Conservation (phyloP, 176 grass and related monocot genomes). For the Triticum timopheevii region DNA sequence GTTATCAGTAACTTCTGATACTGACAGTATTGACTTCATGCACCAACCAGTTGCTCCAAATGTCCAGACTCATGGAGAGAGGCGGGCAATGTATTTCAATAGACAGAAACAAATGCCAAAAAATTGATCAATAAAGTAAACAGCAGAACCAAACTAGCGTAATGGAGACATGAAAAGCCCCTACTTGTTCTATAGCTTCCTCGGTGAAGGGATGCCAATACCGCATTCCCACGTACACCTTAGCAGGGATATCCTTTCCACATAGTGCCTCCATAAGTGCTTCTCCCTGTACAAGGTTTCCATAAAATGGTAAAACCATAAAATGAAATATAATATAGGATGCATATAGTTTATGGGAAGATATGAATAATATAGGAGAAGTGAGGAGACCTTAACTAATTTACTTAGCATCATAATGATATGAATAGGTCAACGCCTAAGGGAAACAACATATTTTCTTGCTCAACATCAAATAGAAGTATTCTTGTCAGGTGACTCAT, state of each 20-base stretch:
- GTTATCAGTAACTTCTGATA: too few relatives aligned
- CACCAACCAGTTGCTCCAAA: too few relatives aligned
- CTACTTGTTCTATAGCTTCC: slow-evolving; percentile 98
- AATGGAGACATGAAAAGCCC: slow-evolving; percentile 4
- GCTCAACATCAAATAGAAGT: slow-evolving; percentile 1
- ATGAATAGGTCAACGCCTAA: not conserved
- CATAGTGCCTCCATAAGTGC: slow-evolving; percentile 77
- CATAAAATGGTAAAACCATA: slow-evolving; percentile 36
- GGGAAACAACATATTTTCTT: not conserved
- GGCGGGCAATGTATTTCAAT: too few relatives aligned
- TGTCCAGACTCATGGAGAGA: too few relatives aligned
- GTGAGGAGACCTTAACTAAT: slow-evolving; percentile 11
- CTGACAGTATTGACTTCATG: too few relatives aligned
- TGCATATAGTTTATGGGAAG: not conserved
- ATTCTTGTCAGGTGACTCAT: slow-evolving; percentile 5
- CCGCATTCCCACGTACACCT: slow-evolving; percentile 98
- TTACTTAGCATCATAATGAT: slow-evolving; percentile 5
- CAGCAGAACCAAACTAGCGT: slow-evolving; percentile 20
- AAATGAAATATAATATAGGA: slow-evolving; percentile 7
- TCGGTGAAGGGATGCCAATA: slow-evolving; percentile 99
- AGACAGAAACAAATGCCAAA: not conserved
- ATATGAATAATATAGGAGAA: slow-evolving; percentile 14
- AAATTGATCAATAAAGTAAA: slow-evolving; percentile 20
- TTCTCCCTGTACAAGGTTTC: slow-evolving; percentile 60
- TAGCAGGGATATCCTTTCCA: slow-evolving; percentile 87